Evolutionary conservation across 768 basidiomycete genomes (phyloP), one percentile per base, ranked within the genome.

Genomic region (Cystoderma amianthinum): DNA sequence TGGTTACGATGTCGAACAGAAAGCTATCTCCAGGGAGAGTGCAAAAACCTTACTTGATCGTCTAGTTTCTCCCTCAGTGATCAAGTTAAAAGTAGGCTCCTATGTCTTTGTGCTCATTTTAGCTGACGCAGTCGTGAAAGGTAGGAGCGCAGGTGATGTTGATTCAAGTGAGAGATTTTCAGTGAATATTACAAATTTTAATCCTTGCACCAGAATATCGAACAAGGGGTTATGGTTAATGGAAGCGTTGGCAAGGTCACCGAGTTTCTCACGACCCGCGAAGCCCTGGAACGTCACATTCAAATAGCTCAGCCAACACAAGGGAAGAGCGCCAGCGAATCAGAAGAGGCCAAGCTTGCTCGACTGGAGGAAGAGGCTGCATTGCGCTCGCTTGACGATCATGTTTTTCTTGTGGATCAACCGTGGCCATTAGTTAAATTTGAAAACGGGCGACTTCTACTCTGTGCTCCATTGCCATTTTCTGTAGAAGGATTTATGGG

Each of bases 61-160:
- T n/a, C 74, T 90, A 15, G 72, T 90, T 43, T 81, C 72, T 9
- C 72, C 68, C 3, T 61, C 61, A 39, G 35, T 25, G 6, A 55
- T 79, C 19, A 55, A 54, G n/a, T 53, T 79, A 32, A 81, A 80
- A 61, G 78, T 76, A 24, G 15, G 5, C 13, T 17, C 34, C 12
- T 35, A 16, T 19, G 36, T 17, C 25, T 44, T 18, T 25, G 39
- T 24, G 33, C 12, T 25, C 21, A 22, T 19, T 38, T 18, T 24
- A 40, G n/a, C 15, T 19, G 22, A 30, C 11, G 38, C 16, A 28
- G n/a, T n/a, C n/a, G n/a, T n/a, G n/a, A 10, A 12, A 89, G 76
- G 67, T 82, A 38, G 83, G 82, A 10, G 86, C 89, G 3, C 92
- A 95, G 56, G 92, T 95, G 3, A 90, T 90, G 87, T 57, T 86